Evolutionary conservation across 1,284 basidiomycete species (phyloP), one percentile per base, ranked within the genome.

Genomic region (Rhizopogon hawkerae): DNA sequence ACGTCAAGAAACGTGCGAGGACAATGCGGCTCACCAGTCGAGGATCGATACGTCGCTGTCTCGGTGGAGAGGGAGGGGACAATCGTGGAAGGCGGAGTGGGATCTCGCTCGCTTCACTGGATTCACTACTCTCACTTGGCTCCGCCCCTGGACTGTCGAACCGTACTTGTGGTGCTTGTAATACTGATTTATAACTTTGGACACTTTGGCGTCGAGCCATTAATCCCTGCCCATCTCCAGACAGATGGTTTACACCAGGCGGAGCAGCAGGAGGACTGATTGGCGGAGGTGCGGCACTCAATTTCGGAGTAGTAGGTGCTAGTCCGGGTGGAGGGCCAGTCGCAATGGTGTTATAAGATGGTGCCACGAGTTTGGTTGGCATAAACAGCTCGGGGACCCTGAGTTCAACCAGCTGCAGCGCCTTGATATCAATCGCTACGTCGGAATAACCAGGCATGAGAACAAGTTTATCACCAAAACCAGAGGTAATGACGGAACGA

Each of bases 371-470:
- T 64, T 84, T 84, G 39, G 78, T 69, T 10, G 72, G 48, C 53
- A 84, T 72, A 63, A 88, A 88, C 37, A 89, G 70, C 48, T 79
- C 72, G 13, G 78, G 74, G 46, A 85, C 73, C 10, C 69, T 70
- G 49, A 84, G 68, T 24, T 70, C 67, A 2, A 81, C 79, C 24
- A 82, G 69, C 21, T 69, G 66, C 33, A 85, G 75, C 23, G 76
- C 74, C 48, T 69, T 68, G 52, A 85, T 78, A 54, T 79, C 78
- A 36, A 70, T 60, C 4, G 82, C 83, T 56, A 83, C 73, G 18
- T 82, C 76, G 26, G 69, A 60, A 63, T 84, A 83, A 42, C 81
- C 76, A 62, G 77, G 78, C 42, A 88, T 70, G 18, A 88, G 71
- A 46, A 83, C 73, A 49, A 88, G 68, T 65, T 85, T 88, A 44